Base-by-base conservation (phyloP, 768 basidiomycete species). In the Serendipita sp. region DNA sequence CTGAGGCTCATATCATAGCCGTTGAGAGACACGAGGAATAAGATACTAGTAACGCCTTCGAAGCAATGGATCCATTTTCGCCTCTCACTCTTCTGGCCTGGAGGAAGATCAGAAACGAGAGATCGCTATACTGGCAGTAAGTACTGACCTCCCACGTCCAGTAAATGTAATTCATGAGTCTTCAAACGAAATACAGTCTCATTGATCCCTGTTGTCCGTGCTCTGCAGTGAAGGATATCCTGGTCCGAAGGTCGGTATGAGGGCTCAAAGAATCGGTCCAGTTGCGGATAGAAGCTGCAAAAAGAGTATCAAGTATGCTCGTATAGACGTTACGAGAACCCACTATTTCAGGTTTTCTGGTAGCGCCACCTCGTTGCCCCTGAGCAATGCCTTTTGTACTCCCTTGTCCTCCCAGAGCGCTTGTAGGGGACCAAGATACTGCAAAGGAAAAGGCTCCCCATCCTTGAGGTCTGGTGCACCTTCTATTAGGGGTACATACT, bases 31-130 rank as follows among this genome's bases (percentile, higher is more conserved):
- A 92, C 91, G 69, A 95, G 73, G 76, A 97, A 97, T 63, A 96
- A 75, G 64, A 97, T 94, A 68, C 87, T 88, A 2, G 92, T 94
- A 63, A 95, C 92, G 71, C 93, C 90, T 76, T 93, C 90, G 77
- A 93, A 94, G 72, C 89, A 92, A 70, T 92, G 91, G 69, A 92
- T 92, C 91, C 91, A 93, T 73, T 93, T 94, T 74, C 90, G 79
- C 66, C 92, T 77, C 73, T 93, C 92, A 73, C 86, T 91, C 79
- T 95, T 91, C 77, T 96, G 93, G 3, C 93, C 93, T 35, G 87
- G 87, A 41, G 41, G 41, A 13, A 5, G 41, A 13, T 41, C 13
- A 41, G 13, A 41, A 13, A 41, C 7, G 41, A 13, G 7, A 13
- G 7, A 41, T 41, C 13, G 13, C 7, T 41, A 13, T 7, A 5